Base-by-base conservation (phyloP, 495 filamentous ascomycete species). In the Aspergillus indologenus region DNA sequence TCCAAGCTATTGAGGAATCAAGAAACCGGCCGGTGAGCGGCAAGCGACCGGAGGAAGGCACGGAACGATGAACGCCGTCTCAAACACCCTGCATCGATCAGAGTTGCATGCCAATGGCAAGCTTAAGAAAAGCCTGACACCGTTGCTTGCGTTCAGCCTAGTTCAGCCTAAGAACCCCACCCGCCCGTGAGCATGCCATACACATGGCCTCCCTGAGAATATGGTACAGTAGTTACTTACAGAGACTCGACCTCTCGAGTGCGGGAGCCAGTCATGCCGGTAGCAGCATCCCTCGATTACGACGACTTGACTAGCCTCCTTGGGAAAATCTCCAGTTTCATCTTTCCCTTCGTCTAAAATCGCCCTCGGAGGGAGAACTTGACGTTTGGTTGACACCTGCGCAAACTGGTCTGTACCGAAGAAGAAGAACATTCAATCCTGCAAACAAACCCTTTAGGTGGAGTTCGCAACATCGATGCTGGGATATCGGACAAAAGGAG, bases 41-140 rank as follows among this genome's bases (percentile, higher is more conserved):
- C 61, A 61, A 58, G 54, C 58, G 54, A 64, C 61, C 58, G 45
- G 51, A 57, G 45, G 45, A 40, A 40, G 20, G 21, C 43, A 50
- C 53, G 56, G 59, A 57, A 57, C 49, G 55, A 52, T 57, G 57
- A 46, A 59, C 53, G 56, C 57, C 59, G 56, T 52, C 64, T 60
- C 57, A 45, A 66, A 56, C 72, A 72, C 72, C 71, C 72, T 75
- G 69, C 73, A 73, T 73, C 70, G 67, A 75, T 74, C 53, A 54
- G 56, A 47, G 56, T 50, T 17, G 40, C 46, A 60, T 59, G 55
- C 67, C 68, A 73, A 70, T 66, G 18, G 49, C 47, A 57, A 21
- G 24, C 26, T 17, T n/a, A 26, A 19, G 26, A 29, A 49, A 55
- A 21, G 31, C 51, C 60, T 68, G 64, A 56, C 62, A 63, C 62